Percentiles rank a stretch among this genome's conserved stretches.
These are phyloP conservation scores for Mortierella sp. DNA, from an alignment of 371 early-diverging fungal genomes.

Conservation along the genomic window DNA sequence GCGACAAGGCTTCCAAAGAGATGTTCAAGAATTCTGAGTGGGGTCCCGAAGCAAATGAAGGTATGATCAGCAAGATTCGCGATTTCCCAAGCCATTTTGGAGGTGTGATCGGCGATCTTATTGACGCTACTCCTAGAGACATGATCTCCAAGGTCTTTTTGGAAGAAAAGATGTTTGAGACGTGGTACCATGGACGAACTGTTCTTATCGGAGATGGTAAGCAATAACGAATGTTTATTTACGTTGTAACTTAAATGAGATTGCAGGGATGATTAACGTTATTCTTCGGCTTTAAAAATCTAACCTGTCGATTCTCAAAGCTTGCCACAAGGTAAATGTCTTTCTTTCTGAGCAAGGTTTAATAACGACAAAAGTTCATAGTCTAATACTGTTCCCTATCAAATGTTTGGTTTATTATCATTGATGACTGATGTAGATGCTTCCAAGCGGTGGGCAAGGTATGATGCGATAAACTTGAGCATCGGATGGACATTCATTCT, in stretches of 20 bases:
- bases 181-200: conserved; percentile 35
- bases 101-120: conserved; percentile 26
- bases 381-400: not conserved
- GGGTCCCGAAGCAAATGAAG: conserved; percentile 22
- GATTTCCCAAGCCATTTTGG: conserved; percentile 14
- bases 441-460: conserved; percentile 37
- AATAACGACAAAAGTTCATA: too few species aligned
- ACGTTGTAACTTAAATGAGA: too few species aligned
- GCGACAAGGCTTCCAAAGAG: not conserved
- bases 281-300: not conserved
- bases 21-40: conserved; percentile 25
- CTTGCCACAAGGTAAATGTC: conserved; percentile 20
- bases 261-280: too few species aligned
- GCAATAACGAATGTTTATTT: not conserved
- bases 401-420: not conserved
- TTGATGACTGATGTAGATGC: conserved; percentile 5
- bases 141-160: conserved; percentile 35
- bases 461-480: not conserved
- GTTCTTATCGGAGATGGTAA: conserved; percentile 50
- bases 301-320: not conserved
- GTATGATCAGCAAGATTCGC: conserved; percentile 19
- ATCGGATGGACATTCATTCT: not conserved
- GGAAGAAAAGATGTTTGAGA: conserved; percentile 45
- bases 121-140: conserved; percentile 26
- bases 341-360: not conserved